These are phyloP conservation scores for Acanthamoeba healyi DNA, from an alignment of 208 protist species.

Conservation along the genomic window DNA sequence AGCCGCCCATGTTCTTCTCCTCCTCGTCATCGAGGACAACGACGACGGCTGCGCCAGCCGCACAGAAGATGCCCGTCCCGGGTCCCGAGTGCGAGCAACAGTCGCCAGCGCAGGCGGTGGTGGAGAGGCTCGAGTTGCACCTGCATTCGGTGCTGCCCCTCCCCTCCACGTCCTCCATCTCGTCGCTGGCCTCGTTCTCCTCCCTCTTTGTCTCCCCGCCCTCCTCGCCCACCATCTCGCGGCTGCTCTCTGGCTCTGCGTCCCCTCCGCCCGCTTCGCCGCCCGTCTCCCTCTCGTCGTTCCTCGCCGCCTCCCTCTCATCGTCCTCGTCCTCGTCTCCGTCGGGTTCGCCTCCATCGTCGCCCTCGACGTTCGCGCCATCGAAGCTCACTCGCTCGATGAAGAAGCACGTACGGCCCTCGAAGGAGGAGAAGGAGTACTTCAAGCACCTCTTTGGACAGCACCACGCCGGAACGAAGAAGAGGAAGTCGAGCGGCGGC, in stretches of 20 bases:
- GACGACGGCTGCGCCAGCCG: not conserved
- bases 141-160: slow-evolving; percentile 1
- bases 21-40: not conserved
- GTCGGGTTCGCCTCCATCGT: not conserved
- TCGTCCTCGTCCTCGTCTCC: not conserved
- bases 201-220: not conserved
- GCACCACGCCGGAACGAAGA: not conserved
- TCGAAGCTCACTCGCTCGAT: not conserved
- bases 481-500: not conserved
- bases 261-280: not conserved
- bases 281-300: not conserved
- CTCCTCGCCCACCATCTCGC: not conserved
- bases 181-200: not conserved
- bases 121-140: not conserved
- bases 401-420: slow-evolving; percentile 22
- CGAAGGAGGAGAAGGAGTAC: not conserved
- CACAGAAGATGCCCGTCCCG: not conserved
- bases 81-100: not conserved
- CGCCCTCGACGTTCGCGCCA: not conserved
- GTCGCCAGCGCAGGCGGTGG: not conserved
- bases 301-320: not conserved
- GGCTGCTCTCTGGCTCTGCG: not conserved
- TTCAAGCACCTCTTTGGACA: slow-evolving; percentile 16
- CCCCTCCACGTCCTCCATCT: not conserved
- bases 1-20: not conserved